phyloP scores from a whole-genome alignment of 2,329 filamentous ascomycete species.

The Teratosphaeria destructans region DNA sequence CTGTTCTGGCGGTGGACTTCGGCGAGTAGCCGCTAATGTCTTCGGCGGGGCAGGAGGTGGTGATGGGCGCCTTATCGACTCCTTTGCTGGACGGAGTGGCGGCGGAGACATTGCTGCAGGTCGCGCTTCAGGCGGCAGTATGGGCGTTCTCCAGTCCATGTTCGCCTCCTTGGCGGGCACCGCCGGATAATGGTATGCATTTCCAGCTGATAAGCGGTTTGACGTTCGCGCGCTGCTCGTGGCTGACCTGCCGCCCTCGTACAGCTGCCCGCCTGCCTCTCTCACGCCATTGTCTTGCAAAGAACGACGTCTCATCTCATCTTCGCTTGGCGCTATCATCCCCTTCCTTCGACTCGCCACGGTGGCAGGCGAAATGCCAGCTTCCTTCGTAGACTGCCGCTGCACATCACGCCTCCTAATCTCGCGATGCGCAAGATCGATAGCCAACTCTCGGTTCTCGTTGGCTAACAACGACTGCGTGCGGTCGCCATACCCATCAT shows the following conservation, averaged over 20 bases:
- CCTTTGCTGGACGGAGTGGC: conserved; percentile 9
- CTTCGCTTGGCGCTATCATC: conserved; percentile 7
- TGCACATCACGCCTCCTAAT: conserved; percentile 55
- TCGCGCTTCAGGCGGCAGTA: conserved; percentile 9
- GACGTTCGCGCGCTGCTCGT: not conserved
- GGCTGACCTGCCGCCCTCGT: not conserved
- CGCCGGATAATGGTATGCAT: conserved; percentile 33
- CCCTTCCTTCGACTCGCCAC: conserved; percentile 19
- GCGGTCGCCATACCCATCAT: conserved; percentile 6
- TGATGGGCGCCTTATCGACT: conserved; percentile 7
- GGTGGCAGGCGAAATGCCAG: conserved; percentile 42
- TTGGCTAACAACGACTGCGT: conserved; percentile 49
- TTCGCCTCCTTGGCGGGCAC: conserved; percentile 32
- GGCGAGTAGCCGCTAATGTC: conserved; percentile 9
- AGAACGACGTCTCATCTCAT: not conserved
- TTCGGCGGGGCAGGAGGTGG: conserved; percentile 19
- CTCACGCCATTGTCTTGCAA: conserved; percentile 8
- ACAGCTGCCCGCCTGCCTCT: conserved; percentile 15
- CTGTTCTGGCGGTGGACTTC: conserved; percentile 28
- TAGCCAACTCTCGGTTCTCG: conserved; percentile 64
- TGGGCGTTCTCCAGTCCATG: conserved; percentile 23
- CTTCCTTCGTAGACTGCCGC: conserved; percentile 39
- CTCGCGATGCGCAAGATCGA: conserved; percentile 65
- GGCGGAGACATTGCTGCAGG: not conserved
- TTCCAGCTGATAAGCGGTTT: conserved; percentile 4